Evolutionary conservation across 169 alveolate genomes (phyloP).

Genomic region (Plasmodium reichenowi): DNA sequence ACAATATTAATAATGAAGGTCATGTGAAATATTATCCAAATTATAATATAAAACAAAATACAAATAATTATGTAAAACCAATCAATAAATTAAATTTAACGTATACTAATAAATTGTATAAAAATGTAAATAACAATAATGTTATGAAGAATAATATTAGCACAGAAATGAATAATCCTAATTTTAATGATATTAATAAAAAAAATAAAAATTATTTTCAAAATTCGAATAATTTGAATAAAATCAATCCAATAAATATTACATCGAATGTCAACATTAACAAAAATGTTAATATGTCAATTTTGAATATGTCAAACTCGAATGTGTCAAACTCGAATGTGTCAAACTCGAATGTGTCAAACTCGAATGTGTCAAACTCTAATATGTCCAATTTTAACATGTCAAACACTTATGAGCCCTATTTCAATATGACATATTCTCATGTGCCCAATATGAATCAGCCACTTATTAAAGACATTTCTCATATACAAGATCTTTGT

Average conservation of each 20-base stretch:
- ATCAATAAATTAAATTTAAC: conserved; percentile 34
- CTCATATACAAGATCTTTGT: too few relatives aligned
- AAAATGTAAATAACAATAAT: conserved; percentile 8
- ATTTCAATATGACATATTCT: too few relatives aligned
- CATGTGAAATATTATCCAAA: background rate
- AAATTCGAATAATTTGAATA: conserved; percentile 1
- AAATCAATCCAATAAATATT: background rate
- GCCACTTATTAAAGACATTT: too few relatives aligned
- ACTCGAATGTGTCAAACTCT: too few relatives aligned
- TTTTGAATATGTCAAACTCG: too few relatives aligned
- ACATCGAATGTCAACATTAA: too few relatives aligned
- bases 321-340: too few relatives aligned
- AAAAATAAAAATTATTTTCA: conserved; percentile 1
- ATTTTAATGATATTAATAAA: background rate
- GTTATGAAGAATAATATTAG: conserved; percentile 18
- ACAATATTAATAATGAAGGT: background rate
- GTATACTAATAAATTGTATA: conserved; percentile 50
- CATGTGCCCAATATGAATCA: too few relatives aligned
- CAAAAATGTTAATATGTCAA: too few relatives aligned
- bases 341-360: too few relatives aligned
- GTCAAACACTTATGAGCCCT: too few relatives aligned
- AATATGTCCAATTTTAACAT: too few relatives aligned
- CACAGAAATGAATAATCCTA: background rate
- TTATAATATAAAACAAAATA: background rate
- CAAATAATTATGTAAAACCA: conserved; percentile 5